These are phyloP conservation scores for Hyphopichia fennica DNA, from an alignment of 1,139 yeast genomes.

Conservation along the genomic window DNA sequence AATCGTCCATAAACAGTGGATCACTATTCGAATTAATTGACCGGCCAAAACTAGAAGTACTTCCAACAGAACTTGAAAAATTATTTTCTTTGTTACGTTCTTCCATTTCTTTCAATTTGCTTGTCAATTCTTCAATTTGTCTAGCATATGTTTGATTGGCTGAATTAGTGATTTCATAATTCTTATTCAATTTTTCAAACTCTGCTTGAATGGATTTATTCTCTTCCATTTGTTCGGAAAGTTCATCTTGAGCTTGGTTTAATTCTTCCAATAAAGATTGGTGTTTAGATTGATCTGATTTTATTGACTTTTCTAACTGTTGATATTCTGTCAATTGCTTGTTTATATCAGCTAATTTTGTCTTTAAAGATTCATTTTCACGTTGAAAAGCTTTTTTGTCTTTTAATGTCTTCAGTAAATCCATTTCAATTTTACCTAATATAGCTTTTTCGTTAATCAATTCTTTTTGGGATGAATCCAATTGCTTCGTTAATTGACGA, in stretches of 20 bases:
- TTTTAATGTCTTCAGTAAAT: conserved; percentile 24
- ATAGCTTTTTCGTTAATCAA: conserved; percentile 30
- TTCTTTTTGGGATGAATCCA: conserved; percentile 37
- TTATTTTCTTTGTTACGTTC: conserved; percentile 37
- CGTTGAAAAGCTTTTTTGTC: background rate
- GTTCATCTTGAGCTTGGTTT: conserved; percentile 2
- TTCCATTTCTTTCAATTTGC: conserved; percentile 11
- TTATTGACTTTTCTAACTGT: conserved; percentile 23
- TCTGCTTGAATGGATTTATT: conserved; percentile 3
- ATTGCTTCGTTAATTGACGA: conserved; percentile 10
- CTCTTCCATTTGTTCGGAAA: conserved; percentile 1
- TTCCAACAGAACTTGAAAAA: background rate
- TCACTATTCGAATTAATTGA: conserved; percentile 9
- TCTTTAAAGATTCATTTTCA: conserved; percentile 10
- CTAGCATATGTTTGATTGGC: background rate
- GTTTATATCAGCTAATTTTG: background rate
- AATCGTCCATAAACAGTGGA: conserved; percentile 41
- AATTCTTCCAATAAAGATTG: background rate
- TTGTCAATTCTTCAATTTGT: conserved; percentile 11
- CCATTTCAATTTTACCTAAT: conserved; percentile 38
- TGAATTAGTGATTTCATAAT: conserved; percentile 3
- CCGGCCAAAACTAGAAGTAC: background rate
- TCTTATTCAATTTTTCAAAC: conserved; percentile 4
- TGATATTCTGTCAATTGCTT: conserved; percentile 1
- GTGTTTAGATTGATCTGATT: conserved; percentile 10